Conservation (phyloP, 1,284 basidiomycete species). For the Rhodofomes roseus region DNA sequence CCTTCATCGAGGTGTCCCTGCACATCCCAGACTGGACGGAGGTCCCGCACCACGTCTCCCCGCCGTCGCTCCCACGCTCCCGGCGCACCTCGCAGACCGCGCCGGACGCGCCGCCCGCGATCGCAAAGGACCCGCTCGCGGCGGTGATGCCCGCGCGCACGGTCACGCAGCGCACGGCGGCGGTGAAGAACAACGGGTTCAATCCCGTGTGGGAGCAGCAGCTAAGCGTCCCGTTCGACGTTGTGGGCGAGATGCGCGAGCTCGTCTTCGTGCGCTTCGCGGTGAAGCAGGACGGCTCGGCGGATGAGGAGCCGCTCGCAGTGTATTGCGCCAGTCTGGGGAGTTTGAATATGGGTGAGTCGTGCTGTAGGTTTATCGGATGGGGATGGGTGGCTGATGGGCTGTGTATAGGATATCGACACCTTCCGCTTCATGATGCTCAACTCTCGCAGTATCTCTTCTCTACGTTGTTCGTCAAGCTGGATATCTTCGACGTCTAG, state of each 20-base stretch:
- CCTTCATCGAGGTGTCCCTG: conserved; percentile 76
- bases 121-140: conserved; percentile 17
- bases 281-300: conserved; percentile 63
- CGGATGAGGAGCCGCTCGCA: conserved; percentile 65
- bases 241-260: conserved; percentile 74
- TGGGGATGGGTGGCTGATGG: neutral
- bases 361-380: neutral
- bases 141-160: conserved; percentile 42
- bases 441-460: conserved; percentile 84
- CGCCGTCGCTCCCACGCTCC: conserved; percentile 9
- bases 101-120: conserved; percentile 18
- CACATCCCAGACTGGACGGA: conserved; percentile 72
- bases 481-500: conserved; percentile 42
- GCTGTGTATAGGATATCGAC: conserved; percentile 68
- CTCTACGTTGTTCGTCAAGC: conserved; percentile 80
- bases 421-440: conserved; percentile 81
- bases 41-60: conserved; percentile 15
- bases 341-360: conserved; percentile 64
- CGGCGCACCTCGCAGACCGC: conserved; percentile 13
- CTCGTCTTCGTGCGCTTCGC: conserved; percentile 81
- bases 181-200: conserved; percentile 83
- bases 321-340: conserved; percentile 68
- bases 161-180: conserved; percentile 51
- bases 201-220: conserved; percentile 86
- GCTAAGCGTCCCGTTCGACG: conserved; percentile 68